Base-by-base conservation (phyloP, 2,329 filamentous ascomycete genomes). In the Neopestalotiopsis clavispora region DNA sequence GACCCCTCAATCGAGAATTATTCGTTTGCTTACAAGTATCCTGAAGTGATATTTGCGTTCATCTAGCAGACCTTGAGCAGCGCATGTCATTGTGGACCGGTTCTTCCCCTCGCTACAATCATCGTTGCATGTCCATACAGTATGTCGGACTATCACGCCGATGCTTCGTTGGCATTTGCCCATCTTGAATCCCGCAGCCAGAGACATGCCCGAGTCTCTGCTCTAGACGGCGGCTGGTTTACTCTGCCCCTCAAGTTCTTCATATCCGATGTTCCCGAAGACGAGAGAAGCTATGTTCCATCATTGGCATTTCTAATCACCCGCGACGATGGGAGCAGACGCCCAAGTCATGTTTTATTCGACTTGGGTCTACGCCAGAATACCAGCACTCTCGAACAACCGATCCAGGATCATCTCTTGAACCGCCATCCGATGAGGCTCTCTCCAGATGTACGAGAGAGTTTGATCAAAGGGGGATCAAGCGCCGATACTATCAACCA, bases 401-500 rank as follows among this genome's bases (percentile, higher is more conserved):
- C 5, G 4, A 52, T 52, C 12, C n/a, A 52, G 0, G 17, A 52
- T 23, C 45, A 52, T 52, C 17, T 52, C 14, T 9, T n/a, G 45
- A 52, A 6, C n/a, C 45, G 45, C 3, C 45, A 52, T 9, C 45
- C 45, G 3, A 10, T n/a, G 14, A 4, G 2, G 17, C 45, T 52
- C 2, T 52, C 45, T 4, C 45, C 45, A 23, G n/a, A 52, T 52
- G 45, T 12, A 17, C 45, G 45, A 52, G 45, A 52, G 17, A 52
- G 45, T 52, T 7, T 52, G 17, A 2, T 6, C 14, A 52, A 52
- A 17, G 45, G 4, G 0, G 45, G 45, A 17, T 9, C 20, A 2
- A 10, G n/a, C 17, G 7, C n/a, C 9, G n/a, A 23, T 17, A 70
- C 72, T 23, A 74, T 82, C 45, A 73, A 79, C 63, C 52, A 73